Evolutionary conservation across 805 yeast genomes (phyloP), one percentile per base, ranked within the genome.

Genomic region (Priceomyces carsonii): DNA sequence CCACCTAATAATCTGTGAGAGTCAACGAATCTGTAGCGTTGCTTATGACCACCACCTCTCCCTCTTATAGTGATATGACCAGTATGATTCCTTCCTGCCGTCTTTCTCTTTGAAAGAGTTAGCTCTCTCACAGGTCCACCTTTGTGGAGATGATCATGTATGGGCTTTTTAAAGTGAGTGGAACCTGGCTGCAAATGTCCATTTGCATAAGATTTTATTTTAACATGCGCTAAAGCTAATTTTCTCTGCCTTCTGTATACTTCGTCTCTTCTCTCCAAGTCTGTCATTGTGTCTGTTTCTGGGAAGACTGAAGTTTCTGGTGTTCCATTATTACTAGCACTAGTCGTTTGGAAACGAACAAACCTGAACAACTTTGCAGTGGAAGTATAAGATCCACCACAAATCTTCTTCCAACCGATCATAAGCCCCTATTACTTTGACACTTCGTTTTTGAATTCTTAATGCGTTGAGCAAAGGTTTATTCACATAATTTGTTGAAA

Each of bases 21-120:
- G 62, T 93, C 99, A 15, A 93, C 74, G 21, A 86, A 59, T 51
- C 99, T 78, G 25, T 86, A 73, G 62, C 99, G 79, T 54, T 91
- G 82, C 61, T 85, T 86, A 59, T 85, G 93, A 22, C 98, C 98
- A 52, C 99, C 99, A 59, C 98, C 99, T 61, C 95, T 80, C 61
- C 93, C 96, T 57, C 99, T 79, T 30, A 87, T 84, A 4, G 96
- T 88, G 51, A 93, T 87, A 48, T 77, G 75, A 47, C 99, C 99
- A 3, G 84, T 70, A 61, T 84, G 72, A 61, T 91, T 90, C 68
- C 99, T 82, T 45, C 99, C 99, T 35, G 95, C 84, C 31, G 80
- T 79, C 37, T 78, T 75, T 39, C 79, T 76, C 53, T 77, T 78
- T 12, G 89, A 77, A 21, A 73, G 74, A 0, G 99, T 91, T 54